Evolutionary conservation across 257 asterid genomes (phyloP).

Genomic region (Salvia hispanica): DNA sequence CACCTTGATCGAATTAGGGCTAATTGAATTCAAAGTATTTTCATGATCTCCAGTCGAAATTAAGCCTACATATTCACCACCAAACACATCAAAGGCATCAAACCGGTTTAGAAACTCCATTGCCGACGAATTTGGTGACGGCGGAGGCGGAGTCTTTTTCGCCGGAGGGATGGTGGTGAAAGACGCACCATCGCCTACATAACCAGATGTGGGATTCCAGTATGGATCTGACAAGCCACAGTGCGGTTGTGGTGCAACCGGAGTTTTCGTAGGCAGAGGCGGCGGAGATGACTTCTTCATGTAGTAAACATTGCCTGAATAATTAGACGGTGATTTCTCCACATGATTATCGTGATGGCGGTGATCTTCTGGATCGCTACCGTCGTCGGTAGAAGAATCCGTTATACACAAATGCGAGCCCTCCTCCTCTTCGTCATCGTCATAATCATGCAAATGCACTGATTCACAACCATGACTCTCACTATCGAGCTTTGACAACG

Average conservation of each 20-base stretch:
- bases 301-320: constrained; percentile 46
- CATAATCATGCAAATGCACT: constrained; percentile 43
- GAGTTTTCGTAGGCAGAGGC: constrained; percentile 65
- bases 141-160: constrained; percentile 85
- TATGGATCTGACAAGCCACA: constrained; percentile 57
- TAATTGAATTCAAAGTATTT: constrained; percentile 52
- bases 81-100: constrained; percentile 65
- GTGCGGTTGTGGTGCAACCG: constrained; percentile 56
- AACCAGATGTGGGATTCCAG: constrained; percentile 43
- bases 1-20: constrained; percentile 85
- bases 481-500: neutral
- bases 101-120: constrained; percentile 59
- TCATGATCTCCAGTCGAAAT: constrained; percentile 44
- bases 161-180: constrained; percentile 30
- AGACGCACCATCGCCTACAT: constrained; percentile 53
- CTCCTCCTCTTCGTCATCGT: constrained; percentile 33
- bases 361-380: constrained; percentile 37
- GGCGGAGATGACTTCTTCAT: constrained; percentile 79
- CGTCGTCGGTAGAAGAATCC: constrained; percentile 55
- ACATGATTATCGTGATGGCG: constrained; percentile 28
- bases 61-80: constrained; percentile 43
- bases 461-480: constrained; percentile 32
- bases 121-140: constrained; percentile 65
- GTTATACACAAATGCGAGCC: constrained; percentile 56
- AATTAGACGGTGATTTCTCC: neutral